Percentiles rank a stretch among this genome's conserved stretches.
Evolutionary conservation across 306 rosid genomes (phyloP).

Genomic region (Rosa lucieae): DNA sequence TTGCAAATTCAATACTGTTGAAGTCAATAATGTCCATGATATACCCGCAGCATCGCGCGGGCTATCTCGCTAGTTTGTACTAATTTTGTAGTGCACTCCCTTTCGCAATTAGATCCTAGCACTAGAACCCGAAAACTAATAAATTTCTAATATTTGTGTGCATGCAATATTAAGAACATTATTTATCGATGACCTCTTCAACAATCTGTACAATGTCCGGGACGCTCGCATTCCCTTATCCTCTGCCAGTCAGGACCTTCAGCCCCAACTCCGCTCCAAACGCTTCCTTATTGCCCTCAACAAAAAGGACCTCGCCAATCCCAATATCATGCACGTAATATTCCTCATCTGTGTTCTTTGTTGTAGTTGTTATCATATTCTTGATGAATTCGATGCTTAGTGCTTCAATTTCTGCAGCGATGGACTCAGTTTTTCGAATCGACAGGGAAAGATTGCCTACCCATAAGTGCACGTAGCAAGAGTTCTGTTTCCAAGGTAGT

Average conservation of each 20-base stretch:
- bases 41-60: too few species aligned
- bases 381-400: neutral
- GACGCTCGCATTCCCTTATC: slow-evolving; percentile 87
- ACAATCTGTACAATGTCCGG: slow-evolving; percentile 33
- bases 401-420: slow-evolving; percentile 45
- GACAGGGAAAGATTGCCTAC: slow-evolving; percentile 59
- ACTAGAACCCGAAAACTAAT: too few species aligned
- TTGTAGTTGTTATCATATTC: neutral
- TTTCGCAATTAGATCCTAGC: too few species aligned
- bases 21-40: too few species aligned
- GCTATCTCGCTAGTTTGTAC: too few species aligned
- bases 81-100: too few species aligned
- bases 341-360: neutral
- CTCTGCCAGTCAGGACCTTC: slow-evolving; percentile 69
- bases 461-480: slow-evolving; percentile 81
- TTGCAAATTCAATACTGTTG: too few species aligned
- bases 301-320: slow-evolving; percentile 84
- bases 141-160: too few species aligned
- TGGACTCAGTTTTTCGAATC: slow-evolving; percentile 65
- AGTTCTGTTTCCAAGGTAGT: slow-evolving; percentile 69
- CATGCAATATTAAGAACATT: too few species aligned
- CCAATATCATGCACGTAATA: slow-evolving; percentile 79
- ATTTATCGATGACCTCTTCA: too few species aligned
- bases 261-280: slow-evolving; percentile 61
- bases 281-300: slow-evolving; percentile 76